phyloP scores from a whole-genome alignment of 2,329 filamentous ascomycete genomes.

The Plectosphaerella cucumerina region DNA sequence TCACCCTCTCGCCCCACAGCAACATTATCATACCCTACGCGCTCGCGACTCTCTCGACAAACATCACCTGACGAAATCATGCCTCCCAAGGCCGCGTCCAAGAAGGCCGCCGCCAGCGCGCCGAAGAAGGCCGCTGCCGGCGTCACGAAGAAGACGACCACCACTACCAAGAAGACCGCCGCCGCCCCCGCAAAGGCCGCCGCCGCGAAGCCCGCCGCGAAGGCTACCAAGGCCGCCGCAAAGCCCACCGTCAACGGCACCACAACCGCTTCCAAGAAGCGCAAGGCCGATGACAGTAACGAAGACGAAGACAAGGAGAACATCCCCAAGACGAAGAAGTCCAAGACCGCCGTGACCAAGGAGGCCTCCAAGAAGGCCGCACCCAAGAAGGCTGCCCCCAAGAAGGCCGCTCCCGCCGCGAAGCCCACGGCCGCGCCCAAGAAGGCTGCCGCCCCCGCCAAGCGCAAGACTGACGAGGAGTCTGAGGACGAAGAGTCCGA shows the following conservation, averaged over 20 bases:
- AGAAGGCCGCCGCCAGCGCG: conserved; percentile 19
- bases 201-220: conserved; percentile 12
- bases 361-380: conserved; percentile 5
- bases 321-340: conserved; percentile 13
- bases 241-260: conserved; percentile 13
- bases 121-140: conserved; percentile 16
- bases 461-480: conserved; percentile 4
- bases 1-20: not conserved
- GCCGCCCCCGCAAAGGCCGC: conserved; percentile 27
- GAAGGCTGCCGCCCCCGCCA: conserved; percentile 10
- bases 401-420: not conserved
- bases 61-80: conserved; percentile 7
- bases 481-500: conserved; percentile 4
- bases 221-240: conserved; percentile 7
- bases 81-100: conserved; percentile 21
- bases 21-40: not conserved
- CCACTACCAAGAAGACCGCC: conserved; percentile 22
- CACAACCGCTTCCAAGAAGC: conserved; percentile 12
- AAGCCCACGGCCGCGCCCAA: conserved; percentile 2
- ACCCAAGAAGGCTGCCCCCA: conserved; percentile 3
- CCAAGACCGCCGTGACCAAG: conserved; percentile 10
- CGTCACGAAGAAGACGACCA: conserved; percentile 12
- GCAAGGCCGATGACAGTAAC: conserved; percentile 11
- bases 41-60: not conserved
- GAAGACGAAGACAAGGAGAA: conserved; percentile 10